Evolutionary conservation across 768 basidiomycete species (phyloP).

Genomic region (Suillus subaureus): DNA sequence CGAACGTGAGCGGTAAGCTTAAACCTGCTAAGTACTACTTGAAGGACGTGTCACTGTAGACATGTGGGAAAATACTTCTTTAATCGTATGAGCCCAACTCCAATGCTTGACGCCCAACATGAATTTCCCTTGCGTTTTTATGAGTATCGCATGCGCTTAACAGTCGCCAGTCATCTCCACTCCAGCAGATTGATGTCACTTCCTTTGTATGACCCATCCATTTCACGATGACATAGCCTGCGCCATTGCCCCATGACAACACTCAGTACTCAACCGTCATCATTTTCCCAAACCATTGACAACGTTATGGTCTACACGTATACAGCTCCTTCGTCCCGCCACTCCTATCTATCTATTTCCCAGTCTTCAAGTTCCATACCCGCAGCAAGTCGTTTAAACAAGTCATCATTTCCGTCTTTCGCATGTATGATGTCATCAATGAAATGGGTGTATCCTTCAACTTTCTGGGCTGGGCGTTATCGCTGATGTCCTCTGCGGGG

Average conservation of each 20-base stretch:
- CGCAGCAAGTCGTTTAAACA: not conserved
- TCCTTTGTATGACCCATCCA: not conserved
- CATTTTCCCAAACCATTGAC: too few relatives aligned
- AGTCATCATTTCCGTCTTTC: not conserved
- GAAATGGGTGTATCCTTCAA: not conserved
- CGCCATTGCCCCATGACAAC: too few relatives aligned
- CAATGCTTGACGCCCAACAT: too few relatives aligned
- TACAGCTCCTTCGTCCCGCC: not conserved
- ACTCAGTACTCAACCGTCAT: too few relatives aligned
- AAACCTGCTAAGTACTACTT: too few relatives aligned
- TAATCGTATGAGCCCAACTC: too few relatives aligned
- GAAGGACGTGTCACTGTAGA: not conserved
- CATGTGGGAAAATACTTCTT: not conserved
- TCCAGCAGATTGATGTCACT: too few relatives aligned
- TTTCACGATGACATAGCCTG: too few relatives aligned
- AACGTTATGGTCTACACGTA: too few relatives aligned
- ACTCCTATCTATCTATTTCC: not conserved
- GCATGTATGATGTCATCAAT: not conserved
- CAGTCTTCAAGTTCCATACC: not conserved
- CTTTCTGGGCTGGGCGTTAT: not conserved
- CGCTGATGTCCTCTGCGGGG: not conserved
- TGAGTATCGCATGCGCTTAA: not conserved
- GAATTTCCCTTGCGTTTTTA: too few relatives aligned
- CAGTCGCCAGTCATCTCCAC: too few relatives aligned
- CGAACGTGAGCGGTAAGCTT: conserved; percentile 21